Evolutionary conservation across 2,329 filamentous ascomycete genomes (phyloP).

Genomic region (Botrytis pseudocinerea): DNA sequence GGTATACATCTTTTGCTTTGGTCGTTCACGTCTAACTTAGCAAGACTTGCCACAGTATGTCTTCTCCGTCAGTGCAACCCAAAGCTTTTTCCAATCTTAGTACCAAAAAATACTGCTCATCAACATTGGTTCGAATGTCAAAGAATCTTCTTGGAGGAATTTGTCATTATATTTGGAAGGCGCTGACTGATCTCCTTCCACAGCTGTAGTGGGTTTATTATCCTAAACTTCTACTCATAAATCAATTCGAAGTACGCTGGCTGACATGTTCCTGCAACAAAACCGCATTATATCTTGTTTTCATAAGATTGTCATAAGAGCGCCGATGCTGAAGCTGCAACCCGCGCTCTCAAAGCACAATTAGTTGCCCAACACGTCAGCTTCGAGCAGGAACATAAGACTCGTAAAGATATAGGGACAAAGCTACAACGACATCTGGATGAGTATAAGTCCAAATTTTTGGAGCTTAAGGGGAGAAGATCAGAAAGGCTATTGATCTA

Average conservation of each 20-base stretch:
- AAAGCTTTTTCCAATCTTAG: not conserved
- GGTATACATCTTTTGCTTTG: not conserved
- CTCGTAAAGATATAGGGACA: not conserved
- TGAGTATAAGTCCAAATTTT: not conserved
- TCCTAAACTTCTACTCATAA: not conserved
- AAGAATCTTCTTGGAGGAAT: not conserved
- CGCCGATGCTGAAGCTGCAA: not conserved
- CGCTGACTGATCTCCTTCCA: not conserved
- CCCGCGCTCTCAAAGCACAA: not conserved
- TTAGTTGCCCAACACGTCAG: not conserved
- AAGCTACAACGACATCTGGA: not conserved
- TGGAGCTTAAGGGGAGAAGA: not conserved
- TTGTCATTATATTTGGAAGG: too few species aligned
- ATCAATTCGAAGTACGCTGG: rapidly evolving
- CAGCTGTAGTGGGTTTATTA: too few species aligned
- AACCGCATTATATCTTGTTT: too few species aligned
- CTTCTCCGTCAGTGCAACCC: too few species aligned
- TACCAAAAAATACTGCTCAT: not conserved
- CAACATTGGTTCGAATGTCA: too few species aligned
- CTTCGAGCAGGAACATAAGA: not conserved
- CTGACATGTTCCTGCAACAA: not conserved
- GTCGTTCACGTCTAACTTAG: not conserved
- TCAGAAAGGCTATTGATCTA: too few species aligned
- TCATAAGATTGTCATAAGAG: too few species aligned
- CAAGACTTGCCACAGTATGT: not conserved